phyloP scores from a whole-genome alignment of 116 monocot species.

The Thalassia testudinum region DNA sequence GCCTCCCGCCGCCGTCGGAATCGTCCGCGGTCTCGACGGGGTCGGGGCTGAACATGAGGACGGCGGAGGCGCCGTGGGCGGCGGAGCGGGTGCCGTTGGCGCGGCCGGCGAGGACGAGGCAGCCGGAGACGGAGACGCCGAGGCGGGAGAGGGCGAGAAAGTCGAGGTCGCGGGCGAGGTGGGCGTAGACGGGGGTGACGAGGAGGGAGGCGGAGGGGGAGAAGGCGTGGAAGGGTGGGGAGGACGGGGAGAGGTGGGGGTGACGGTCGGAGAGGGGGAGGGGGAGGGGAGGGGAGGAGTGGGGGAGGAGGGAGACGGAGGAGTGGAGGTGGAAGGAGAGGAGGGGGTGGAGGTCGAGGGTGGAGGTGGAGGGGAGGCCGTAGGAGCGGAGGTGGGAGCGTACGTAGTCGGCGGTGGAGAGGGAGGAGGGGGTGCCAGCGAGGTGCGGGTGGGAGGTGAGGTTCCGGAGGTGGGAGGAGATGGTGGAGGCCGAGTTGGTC shows the following conservation, averaged over 20 bases:
- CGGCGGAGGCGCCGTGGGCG: slow-evolving; percentile 41
- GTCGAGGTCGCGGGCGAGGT: slow-evolving; percentile 50
- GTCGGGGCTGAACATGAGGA: slow-evolving; percentile 34
- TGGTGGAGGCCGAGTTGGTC: slow-evolving; percentile 32
- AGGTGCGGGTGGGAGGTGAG: slow-evolving; percentile 72
- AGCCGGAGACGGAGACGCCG: slow-evolving; percentile 37
- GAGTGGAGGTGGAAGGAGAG: slow-evolving; percentile 57
- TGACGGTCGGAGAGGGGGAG: slow-evolving; percentile 33
- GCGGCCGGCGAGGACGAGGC: slow-evolving; percentile 30
- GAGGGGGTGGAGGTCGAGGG: slow-evolving; percentile 26
- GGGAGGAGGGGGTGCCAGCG: slow-evolving; percentile 49
- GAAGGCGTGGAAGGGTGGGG: slow-evolving; percentile 84
- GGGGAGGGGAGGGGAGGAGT: slow-evolving; percentile 7
- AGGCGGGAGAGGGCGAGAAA: slow-evolving; percentile 22
- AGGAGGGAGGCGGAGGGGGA: slow-evolving; percentile 53
- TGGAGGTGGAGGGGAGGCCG: slow-evolving; percentile 19
- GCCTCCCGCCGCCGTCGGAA: no score
- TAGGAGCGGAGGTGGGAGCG: slow-evolving; percentile 27
- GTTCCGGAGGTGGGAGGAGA: slow-evolving; percentile 47
- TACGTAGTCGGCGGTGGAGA: slow-evolving; percentile 33
- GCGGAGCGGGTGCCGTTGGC: slow-evolving; percentile 50
- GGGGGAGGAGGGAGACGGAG: slow-evolving; percentile 41
- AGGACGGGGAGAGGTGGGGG: slow-evolving; percentile 6
- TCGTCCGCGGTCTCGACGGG: slow-evolving; percentile 8
- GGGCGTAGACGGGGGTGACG: slow-evolving; percentile 38